Evolutionary conservation across 2,329 filamentous ascomycete species (phyloP).

Genomic region (Trichoderma atrobrunneum): DNA sequence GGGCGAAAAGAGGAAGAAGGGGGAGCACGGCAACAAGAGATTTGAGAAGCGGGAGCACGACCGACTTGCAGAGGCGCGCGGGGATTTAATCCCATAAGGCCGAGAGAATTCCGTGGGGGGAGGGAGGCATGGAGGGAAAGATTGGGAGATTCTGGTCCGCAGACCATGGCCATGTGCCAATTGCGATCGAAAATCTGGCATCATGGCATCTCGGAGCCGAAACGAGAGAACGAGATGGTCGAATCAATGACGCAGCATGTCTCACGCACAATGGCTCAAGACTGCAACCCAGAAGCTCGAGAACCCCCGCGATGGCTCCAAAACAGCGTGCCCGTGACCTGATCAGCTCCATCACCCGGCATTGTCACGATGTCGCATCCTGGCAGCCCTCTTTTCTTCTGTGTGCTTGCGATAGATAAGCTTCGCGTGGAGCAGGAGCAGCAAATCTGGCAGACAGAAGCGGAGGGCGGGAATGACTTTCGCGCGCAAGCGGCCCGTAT

Average conservation of each 20-base stretch:
- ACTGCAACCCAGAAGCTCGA: neutral
- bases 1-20: neutral
- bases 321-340: constrained; percentile 11
- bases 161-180: neutral
- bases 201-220: constrained; percentile 9
- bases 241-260: constrained; percentile 14
- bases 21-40: neutral
- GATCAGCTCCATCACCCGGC: constrained; percentile 11
- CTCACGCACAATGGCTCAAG: neutral
- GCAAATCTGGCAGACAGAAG: constrained; percentile 14
- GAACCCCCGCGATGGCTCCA: neutral
- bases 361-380: constrained; percentile 21
- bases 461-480: constrained; percentile 1
- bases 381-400: neutral
- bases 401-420: constrained; percentile 15
- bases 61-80: neutral
- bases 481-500: constrained; percentile 17
- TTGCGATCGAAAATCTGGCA: neutral
- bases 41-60: neutral
- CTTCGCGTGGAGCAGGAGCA: constrained; percentile 14
- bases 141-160: neutral
- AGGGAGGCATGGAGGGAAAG: neutral
- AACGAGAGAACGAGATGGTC: neutral
- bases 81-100: neutral
- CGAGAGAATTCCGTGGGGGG: neutral